Evolutionary conservation across 2,329 filamentous ascomycete species (phyloP), one percentile per base, ranked within the genome.

Genomic region (Fonsecaea nubica): DNA sequence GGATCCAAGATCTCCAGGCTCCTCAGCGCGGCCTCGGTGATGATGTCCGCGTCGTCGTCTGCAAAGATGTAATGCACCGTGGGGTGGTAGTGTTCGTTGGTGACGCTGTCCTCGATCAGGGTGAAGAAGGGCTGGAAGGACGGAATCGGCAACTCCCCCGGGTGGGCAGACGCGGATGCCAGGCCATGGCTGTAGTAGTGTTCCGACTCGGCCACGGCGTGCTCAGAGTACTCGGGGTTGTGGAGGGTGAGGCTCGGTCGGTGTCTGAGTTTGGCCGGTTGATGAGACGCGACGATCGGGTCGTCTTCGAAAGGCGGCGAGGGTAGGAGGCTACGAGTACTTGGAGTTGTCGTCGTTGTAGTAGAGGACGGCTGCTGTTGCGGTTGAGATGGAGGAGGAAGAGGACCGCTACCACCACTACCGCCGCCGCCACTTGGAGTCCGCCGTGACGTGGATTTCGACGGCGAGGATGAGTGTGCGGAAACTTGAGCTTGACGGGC

Each of bases 11-110:
- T 32, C 76, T 86, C 78, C 77, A 89, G 76, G 21, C 83, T 82
- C 38, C 83, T 82, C 66, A 89, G 77, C 4, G 85, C 84, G 1
- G 90, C 89, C 42, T 87, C 84, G 1, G 90, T 90, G 42, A 96
- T 82, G 53, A 91, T 82, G 55, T 93, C 90, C 1, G 89, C 86
- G 75, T 97, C 93, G 78, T 98, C 95, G 78, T 98, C 93, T 72
- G 87, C 87, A 81, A 99, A 98, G 75, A 98, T 86, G 80, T 98
- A 98, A 80, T 94, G 92, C 1, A 97, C 88, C 61, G 87, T 88
- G 1, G 94, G 95, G 76, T 98, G 93, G 74, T 92, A 85, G 68
- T 92, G 91, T 54, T 91, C 87, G 73, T 87, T 85, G 8, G 87
- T 89, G n/a, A 87, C 85, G 10, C 85, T 80, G 77, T 97, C 93